phyloP scores from a whole-genome alignment of 441 rosid genomes.

The Pelargonium myrrhifolium region DNA sequence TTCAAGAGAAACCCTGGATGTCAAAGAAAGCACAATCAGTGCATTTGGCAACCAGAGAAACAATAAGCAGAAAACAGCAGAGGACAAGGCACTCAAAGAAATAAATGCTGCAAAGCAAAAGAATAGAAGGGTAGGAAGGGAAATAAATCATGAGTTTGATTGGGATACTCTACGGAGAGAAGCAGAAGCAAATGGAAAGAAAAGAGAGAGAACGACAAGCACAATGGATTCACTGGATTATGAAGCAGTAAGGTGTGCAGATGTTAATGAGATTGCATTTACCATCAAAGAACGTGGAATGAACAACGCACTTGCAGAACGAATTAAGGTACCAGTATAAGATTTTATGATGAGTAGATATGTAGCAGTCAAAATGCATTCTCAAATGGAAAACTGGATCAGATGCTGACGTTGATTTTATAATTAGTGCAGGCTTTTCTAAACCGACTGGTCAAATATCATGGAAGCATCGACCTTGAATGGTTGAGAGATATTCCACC shows the following conservation, averaged over 20 bases:
- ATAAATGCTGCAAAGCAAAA: slow-evolving; percentile 38
- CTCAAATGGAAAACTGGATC: slow-evolving; percentile 4
- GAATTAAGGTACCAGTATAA: slow-evolving; percentile 46
- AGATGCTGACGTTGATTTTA: slow-evolving; percentile 23
- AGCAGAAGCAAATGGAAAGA: slow-evolving; percentile 33
- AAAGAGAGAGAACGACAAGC: slow-evolving; percentile 47
- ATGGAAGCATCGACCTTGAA: slow-evolving; percentile 57
- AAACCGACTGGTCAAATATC: slow-evolving; percentile 46
- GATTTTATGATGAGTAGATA: slow-evolving; percentile 7
- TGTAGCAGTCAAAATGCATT: not conserved
- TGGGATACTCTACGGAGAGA: slow-evolving; percentile 78
- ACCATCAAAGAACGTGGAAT: slow-evolving; percentile 86
- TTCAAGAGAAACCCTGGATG: slow-evolving; percentile 28
- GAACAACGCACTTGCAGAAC: slow-evolving; percentile 67
- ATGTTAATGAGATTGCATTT: slow-evolving; percentile 44
- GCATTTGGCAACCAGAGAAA: slow-evolving; percentile 26
- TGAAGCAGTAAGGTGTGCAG: slow-evolving; percentile 68
- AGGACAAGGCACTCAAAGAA: slow-evolving; percentile 25
- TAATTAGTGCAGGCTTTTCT: slow-evolving; percentile 53
- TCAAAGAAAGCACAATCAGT: slow-evolving; percentile 32
- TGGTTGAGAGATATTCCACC: slow-evolving; percentile 77
- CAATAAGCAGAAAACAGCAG: slow-evolving; percentile 27
- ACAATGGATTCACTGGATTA: slow-evolving; percentile 78
- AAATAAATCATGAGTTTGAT: slow-evolving; percentile 46
- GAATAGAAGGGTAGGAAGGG: slow-evolving; percentile 36